phyloP scores from a whole-genome alignment of 1,284 basidiomycete species.

The Ganoderma sp. region DNA sequence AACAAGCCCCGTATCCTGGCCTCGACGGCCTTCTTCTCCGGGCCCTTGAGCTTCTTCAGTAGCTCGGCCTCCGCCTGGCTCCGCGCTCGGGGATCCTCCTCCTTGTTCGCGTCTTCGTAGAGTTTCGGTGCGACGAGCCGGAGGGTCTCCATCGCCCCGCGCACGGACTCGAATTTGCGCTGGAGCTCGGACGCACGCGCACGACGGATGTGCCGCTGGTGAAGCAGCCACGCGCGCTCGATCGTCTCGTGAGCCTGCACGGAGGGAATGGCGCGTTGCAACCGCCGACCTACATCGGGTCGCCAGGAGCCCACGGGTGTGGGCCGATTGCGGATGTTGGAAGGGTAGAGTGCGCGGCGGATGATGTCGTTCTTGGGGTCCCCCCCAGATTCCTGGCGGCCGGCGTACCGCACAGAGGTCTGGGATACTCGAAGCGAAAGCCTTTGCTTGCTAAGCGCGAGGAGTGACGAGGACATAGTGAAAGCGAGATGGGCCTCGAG shows the following conservation, averaged over 20 bases:
- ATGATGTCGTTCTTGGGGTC: conserved; percentile 78
- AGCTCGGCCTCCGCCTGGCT: conserved; percentile 60
- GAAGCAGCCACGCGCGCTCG: conserved; percentile 88
- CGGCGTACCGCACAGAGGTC: conserved; percentile 47
- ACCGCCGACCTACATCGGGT: conserved; percentile 69
- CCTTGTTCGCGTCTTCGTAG: conserved; percentile 77
- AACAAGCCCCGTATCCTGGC: conserved; percentile 83
- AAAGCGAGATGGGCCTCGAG: conserved; percentile 14
- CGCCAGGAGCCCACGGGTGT: conserved; percentile 85
- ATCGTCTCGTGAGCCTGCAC: conserved; percentile 94
- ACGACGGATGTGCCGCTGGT: conserved; percentile 77
- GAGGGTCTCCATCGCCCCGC: conserved; percentile 80
- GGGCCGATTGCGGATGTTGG: conserved; percentile 68
- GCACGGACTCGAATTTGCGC: conserved; percentile 81
- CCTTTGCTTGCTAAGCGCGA: conserved; percentile 35
- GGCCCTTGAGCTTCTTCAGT: conserved; percentile 66
- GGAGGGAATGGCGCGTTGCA: conserved; percentile 80
- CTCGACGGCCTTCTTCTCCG: conserved; percentile 75
- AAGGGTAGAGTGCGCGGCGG: conserved; percentile 80
- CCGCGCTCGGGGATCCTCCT: conserved; percentile 74
- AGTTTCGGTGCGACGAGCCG: conserved; percentile 68
- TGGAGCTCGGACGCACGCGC: conserved; percentile 67
- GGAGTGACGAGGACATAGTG: conserved; percentile 36
- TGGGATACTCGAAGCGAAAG: conserved; percentile 42
- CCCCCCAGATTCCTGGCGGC: conserved; percentile 32